Percentiles rank a stretch among this genome's conserved stretches.
phyloP scores from a whole-genome alignment of 2,329 filamentous ascomycete genomes.

The Penicillium sp. region DNA sequence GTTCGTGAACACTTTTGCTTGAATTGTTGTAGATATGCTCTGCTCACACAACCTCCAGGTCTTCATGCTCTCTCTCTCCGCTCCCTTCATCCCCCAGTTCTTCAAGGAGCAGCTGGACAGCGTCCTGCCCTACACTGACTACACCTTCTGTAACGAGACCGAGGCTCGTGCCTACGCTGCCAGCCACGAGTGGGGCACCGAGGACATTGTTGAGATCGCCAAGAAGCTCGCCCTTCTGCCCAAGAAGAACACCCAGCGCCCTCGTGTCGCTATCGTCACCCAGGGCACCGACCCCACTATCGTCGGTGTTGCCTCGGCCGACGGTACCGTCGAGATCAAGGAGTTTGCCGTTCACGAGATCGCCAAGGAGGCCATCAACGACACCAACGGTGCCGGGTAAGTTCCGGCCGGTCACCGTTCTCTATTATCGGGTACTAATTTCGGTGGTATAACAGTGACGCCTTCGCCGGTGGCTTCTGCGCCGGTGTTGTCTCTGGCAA shows the following conservation, averaged over 20 bases:
- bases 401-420: constrained; percentile 21
- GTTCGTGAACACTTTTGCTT: constrained; percentile 38
- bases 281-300: constrained; percentile 92
- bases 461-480: constrained; percentile 91
- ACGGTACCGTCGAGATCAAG: constrained; percentile 66
- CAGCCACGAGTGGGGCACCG: constrained; percentile 72
- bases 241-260: constrained; percentile 85
- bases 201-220: constrained; percentile 81
- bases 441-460: constrained; percentile 62
- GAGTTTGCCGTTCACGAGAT: constrained; percentile 83
- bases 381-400: constrained; percentile 89
- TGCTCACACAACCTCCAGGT: constrained; percentile 41
- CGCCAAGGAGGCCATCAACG: constrained; percentile 75
- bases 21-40: neutral
- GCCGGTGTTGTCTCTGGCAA: constrained; percentile 88
- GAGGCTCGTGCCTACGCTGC: constrained; percentile 88
- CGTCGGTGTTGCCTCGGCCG: constrained; percentile 71
- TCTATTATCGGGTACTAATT: constrained; percentile 11
- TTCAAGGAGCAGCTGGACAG: constrained; percentile 95
- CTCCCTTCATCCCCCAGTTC: constrained; percentile 94
- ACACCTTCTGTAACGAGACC: constrained; percentile 94
- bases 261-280: constrained; percentile 86
- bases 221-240: constrained; percentile 82
- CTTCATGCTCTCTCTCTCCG: constrained; percentile 88
- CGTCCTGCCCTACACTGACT: constrained; percentile 89